Conservation (phyloP, 2,329 filamentous ascomycete species). For the Rhynchosporium graminicola region DNA sequence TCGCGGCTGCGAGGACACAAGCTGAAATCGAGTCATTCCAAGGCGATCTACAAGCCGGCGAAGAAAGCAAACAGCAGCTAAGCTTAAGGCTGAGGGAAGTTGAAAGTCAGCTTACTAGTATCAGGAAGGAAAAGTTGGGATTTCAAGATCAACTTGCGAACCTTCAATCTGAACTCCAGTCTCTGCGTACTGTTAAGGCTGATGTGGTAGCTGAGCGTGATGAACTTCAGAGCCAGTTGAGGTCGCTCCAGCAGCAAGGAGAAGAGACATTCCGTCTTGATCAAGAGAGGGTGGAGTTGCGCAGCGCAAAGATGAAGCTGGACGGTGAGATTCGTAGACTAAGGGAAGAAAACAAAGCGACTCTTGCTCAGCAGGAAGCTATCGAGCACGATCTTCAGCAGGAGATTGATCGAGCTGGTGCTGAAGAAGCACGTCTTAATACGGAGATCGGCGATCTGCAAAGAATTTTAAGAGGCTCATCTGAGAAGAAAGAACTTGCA, state of each 20-base stretch:
- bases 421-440: constrained; percentile 64
- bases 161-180: constrained; percentile 60
- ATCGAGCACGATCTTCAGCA: constrained; percentile 65
- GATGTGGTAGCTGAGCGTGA: constrained; percentile 66
- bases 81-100: constrained; percentile 60
- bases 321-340: constrained; percentile 67
- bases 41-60: constrained; percentile 35
- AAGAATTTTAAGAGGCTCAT: constrained; percentile 40
- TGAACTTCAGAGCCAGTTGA: constrained; percentile 63
- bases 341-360: constrained; percentile 61
- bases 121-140: constrained; percentile 60
- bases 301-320: constrained; percentile 66
- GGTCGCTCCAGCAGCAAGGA: constrained; percentile 54
- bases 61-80: constrained; percentile 52
- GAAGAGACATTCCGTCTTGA: constrained; percentile 63
- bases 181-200: constrained; percentile 56
- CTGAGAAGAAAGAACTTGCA: constrained; percentile 48
- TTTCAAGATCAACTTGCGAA: constrained; percentile 64
- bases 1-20: constrained; percentile 33
- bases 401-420: constrained; percentile 65
- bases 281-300: constrained; percentile 68
- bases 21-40: constrained; percentile 39
- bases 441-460: constrained; percentile 57
- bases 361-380: constrained; percentile 57
- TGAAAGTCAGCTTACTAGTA: constrained; percentile 56